Base-by-base conservation (phyloP, 495 filamentous ascomycete genomes). In the Xylaria curta region DNA sequence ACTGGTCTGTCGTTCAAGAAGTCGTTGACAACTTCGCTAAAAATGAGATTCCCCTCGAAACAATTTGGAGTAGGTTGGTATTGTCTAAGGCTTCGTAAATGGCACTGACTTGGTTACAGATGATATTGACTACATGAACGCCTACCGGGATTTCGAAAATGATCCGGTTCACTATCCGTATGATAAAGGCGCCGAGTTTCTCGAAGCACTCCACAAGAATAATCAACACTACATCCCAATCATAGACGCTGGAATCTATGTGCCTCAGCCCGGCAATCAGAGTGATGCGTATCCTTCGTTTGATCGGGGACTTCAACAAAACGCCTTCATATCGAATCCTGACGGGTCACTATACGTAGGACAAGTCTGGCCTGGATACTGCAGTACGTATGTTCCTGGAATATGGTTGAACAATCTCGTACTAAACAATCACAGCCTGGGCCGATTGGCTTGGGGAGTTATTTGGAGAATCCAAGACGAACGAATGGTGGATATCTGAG, bases 301-400 rank as follows among this genome's bases (percentile, higher is more conserved):
- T 76, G 86, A 87, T 26, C 87, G 91, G 7, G 94, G 94, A 19
- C 82, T 92, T 33, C 86, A 85, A 15, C 82, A 85, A 26, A 86
- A 89, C 59, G 82, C 90, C 21, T 95, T 95, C 79, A 78, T 97
- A n/a, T 83, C 89, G 51, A 87, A 88, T 63, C 82, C 87, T 3
- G 89, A 95, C 62, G 91, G 90, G 3, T 87, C 87, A n/a, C 77
- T 93, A 19, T 96, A 94, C 75, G 81, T 90, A 69, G 94, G 92
- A 15, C 90, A 89, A 15, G 93, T 97, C 19, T 97, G 94, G 94
- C 94, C 94, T n/a, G 94, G 94, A 53, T 88, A 89, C 53, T 92
- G 93, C 4, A 81, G 82, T 82, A 75, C 67, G 66, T 67, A 36
- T 54, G 61, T 31, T 33, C 7, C 10, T 10, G 19, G 8, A 1